These are phyloP conservation scores for Zelopaecilomyces penicillatus DNA, from an alignment of 2,329 filamentous ascomycete species.

Conservation along the genomic window DNA sequence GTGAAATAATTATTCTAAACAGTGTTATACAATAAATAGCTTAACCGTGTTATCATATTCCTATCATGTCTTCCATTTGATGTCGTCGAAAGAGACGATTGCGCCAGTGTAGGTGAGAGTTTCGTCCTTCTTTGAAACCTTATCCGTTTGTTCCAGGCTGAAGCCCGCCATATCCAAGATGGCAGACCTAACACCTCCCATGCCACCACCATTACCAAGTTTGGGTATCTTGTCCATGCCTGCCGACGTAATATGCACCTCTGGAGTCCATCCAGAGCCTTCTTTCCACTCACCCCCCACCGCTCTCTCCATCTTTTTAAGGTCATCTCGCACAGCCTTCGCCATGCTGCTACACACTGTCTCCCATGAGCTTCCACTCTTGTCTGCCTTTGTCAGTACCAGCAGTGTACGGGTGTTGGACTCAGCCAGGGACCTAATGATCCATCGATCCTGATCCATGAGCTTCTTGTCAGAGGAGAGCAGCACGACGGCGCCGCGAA, in stretches of 20 bases:
- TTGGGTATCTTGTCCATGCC: conserved; percentile 24
- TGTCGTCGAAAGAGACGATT: conserved; percentile 31
- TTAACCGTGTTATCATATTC: no score
- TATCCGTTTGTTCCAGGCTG: conserved; percentile 13
- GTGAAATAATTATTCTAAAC: no score
- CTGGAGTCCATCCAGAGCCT: conserved; percentile 19
- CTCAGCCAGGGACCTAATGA: conserved; percentile 38
- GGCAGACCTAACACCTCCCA: conserved; percentile 31
- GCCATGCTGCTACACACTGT: conserved; percentile 19
- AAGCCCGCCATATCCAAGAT: conserved; percentile 35
- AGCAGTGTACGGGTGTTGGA: conserved; percentile 38
- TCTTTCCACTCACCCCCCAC: conserved; percentile 21
- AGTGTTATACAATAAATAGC: no score
- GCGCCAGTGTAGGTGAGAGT: conserved; percentile 27
- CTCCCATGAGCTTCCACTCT: conserved; percentile 26
- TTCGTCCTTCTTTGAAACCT: conserved; percentile 27
- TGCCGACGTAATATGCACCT: conserved; percentile 29
- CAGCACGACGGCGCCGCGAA: conserved; percentile 45
- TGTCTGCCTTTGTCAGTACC: conserved; percentile 51
- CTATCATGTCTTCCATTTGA: conserved; percentile 24
- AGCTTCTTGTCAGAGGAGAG: conserved; percentile 45
- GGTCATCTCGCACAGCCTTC: conserved; percentile 17
- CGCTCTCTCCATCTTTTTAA: conserved; percentile 15
- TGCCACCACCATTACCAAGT: conserved; percentile 27
- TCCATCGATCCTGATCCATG: conserved; percentile 38